These are phyloP conservation scores for Eragrostis tef DNA, from an alignment of 202 grass and related monocot species.

Conservation along the genomic window DNA sequence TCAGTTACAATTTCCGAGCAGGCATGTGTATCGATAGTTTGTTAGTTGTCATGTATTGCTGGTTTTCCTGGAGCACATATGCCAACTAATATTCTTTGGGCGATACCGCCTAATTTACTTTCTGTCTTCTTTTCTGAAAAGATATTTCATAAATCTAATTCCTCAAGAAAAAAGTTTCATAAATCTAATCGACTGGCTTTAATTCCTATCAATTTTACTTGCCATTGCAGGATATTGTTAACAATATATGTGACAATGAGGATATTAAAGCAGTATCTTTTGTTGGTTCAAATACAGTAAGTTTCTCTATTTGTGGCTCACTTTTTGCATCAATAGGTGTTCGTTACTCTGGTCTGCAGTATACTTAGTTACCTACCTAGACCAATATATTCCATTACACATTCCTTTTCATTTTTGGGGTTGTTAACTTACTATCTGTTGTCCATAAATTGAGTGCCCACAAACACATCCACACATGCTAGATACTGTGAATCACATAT, in stretches of 20 bases:
- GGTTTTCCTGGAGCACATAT: slow-evolving; percentile 12
- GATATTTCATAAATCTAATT: slow-evolving; percentile 6
- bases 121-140: not conserved
- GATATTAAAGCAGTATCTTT: slow-evolving; percentile 96
- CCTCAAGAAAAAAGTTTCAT: not conserved
- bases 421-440: not conserved
- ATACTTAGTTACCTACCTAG: not conserved
- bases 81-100: slow-evolving; percentile 1
- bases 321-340: not conserved
- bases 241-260: slow-evolving; percentile 93
- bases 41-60: not conserved
- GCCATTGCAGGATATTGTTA: slow-evolving; percentile 77
- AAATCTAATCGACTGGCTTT: slow-evolving; percentile 1
- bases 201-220: slow-evolving; percentile 38
- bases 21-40: not conserved
- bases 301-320: slow-evolving; percentile 42
- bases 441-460: not conserved
- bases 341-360: not conserved
- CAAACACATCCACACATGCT: not conserved
- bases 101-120: not conserved
- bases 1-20: not conserved
- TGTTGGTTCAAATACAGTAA: slow-evolving; percentile 99
- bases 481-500: not conserved
- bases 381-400: too few relatives aligned
- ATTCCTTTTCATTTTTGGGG: too few relatives aligned